A percentile compares a stretch with the other conserved stretches of the same genome.
Conservation (phyloP, 331 rosid species). For the Stylosanthes scabra region DNA sequence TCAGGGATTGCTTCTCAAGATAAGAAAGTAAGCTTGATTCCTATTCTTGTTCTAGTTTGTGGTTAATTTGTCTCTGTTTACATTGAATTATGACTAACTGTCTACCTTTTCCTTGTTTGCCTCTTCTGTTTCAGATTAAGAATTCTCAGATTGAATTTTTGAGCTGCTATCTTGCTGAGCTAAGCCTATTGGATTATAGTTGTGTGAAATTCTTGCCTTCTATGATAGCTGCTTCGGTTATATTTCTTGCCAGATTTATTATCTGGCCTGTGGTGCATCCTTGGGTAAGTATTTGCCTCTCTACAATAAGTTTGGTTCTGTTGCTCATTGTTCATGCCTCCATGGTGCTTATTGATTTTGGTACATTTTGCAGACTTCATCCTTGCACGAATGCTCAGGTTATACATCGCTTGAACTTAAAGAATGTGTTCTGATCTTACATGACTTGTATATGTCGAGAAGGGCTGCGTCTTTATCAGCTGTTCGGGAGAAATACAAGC, state of each 20-base stretch:
- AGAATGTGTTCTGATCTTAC: slow-evolving; percentile 63
- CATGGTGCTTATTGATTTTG: slow-evolving; percentile 1
- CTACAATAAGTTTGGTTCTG: too few relatives aligned
- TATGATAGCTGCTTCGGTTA: slow-evolving; percentile 69
- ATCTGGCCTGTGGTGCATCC: slow-evolving; percentile 54
- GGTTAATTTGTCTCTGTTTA: not conserved
- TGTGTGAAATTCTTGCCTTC: slow-evolving; percentile 82
- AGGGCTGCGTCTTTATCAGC: slow-evolving; percentile 67
- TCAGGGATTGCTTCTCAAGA: slow-evolving; percentile 43
- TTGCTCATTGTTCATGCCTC: slow-evolving; percentile 4
- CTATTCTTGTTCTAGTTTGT: not conserved
- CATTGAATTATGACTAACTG: not conserved
- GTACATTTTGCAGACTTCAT: slow-evolving; percentile 47
- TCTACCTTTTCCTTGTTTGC: not conserved
- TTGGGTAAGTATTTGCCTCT: slow-evolving; percentile 63
- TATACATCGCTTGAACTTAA: slow-evolving; percentile 61
- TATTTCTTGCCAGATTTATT: slow-evolving; percentile 69
- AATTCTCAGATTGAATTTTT: slow-evolving; percentile 61
- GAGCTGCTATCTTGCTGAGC: slow-evolving; percentile 65
- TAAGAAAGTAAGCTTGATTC: slow-evolving; percentile 42
- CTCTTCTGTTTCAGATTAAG: slow-evolving; percentile 39
- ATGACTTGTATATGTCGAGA: slow-evolving; percentile 67
- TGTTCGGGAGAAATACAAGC: slow-evolving; percentile 78
- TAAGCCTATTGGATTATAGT: slow-evolving; percentile 78
- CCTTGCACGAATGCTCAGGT: slow-evolving; percentile 48